A percentile compares a stretch with the other conserved stretches of the same genome.
These are phyloP conservation scores for Cladosporium halotolerans DNA, from an alignment of 2,329 filamentous ascomycete genomes.

Conservation along the genomic window DNA sequence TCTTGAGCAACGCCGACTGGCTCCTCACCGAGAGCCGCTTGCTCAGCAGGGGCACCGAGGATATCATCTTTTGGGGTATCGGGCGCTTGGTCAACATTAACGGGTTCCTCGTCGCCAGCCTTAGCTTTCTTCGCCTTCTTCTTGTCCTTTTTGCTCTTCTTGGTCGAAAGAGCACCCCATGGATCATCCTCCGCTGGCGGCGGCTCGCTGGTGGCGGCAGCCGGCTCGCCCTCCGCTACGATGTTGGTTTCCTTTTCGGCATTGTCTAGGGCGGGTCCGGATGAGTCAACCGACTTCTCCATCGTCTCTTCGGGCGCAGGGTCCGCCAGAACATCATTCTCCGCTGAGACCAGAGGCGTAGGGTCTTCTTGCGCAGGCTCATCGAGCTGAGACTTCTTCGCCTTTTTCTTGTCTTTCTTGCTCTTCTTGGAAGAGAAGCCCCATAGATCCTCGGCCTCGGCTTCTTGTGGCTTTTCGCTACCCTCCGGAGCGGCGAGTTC, in stretches of 20 bases:
- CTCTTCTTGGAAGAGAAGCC: conserved; percentile 21
- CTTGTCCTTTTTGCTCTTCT: conserved; percentile 29
- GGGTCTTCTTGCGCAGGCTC: neutral
- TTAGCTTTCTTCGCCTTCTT: conserved; percentile 29
- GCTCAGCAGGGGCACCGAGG: neutral
- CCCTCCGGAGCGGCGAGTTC: neutral
- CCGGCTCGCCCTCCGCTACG: neutral
- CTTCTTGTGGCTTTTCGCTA: conserved; percentile 4
- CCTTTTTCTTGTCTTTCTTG: conserved; percentile 26
- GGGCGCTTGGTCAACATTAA: neutral
- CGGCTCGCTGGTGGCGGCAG: neutral
- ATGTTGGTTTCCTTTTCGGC: too few relatives aligned
- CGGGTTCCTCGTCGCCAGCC: neutral
- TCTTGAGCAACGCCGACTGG: neutral
- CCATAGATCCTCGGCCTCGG: conserved; percentile 19
- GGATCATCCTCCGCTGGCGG: conserved; percentile 18
- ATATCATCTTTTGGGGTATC: neutral
- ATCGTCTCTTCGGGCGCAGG: too few relatives aligned
- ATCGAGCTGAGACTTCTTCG: conserved; percentile 32
- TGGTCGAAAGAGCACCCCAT: conserved; percentile 16
- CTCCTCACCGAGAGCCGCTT: neutral
- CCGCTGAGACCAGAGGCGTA: too few relatives aligned
- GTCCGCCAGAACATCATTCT: too few relatives aligned
- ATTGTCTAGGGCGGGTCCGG: too few relatives aligned
- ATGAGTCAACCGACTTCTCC: too few relatives aligned